Conservation (phyloP, 176 grass and related monocot genomes). For the Juncus effusus region DNA sequence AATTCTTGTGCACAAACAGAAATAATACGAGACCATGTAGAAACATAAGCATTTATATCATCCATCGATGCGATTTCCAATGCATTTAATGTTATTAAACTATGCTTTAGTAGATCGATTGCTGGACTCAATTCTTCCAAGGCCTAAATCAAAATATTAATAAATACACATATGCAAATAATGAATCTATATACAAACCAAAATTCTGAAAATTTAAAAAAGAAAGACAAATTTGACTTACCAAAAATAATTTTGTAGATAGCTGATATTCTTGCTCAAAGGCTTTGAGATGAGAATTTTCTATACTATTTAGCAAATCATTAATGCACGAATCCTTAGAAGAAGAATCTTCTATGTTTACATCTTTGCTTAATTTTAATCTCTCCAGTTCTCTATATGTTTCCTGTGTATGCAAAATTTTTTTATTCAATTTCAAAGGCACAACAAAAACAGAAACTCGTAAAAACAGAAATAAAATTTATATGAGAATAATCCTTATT, state of each 20-base stretch:
- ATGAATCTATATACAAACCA: neutral
- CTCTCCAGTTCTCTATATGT: constrained; percentile 19
- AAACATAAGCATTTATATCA: constrained; percentile 16
- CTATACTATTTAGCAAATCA: constrained; percentile 12
- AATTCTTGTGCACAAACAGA: constrained; percentile 22
- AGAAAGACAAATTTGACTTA: neutral
- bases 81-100: constrained; percentile 8
- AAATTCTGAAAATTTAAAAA: no score
- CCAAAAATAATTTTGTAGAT: constrained; percentile 30
- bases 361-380: constrained; percentile 14
- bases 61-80: constrained; percentile 23
- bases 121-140: constrained; percentile 16
- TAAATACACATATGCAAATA: neutral
- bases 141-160: constrained; percentile 10
- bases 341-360: constrained; percentile 2
- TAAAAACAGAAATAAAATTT: neutral
- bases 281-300: constrained; percentile 12
- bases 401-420: neutral
- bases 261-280: constrained; percentile 27
- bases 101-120: constrained; percentile 22
- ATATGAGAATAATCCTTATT: neutral
- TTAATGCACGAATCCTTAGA: constrained; percentile 26
- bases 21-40: constrained; percentile 20
- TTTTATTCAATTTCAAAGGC: neutral
- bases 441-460: constrained; percentile 4